phyloP scores from a whole-genome alignment of 2,329 filamentous ascomycete species.

The Falciphora oryzae region DNA sequence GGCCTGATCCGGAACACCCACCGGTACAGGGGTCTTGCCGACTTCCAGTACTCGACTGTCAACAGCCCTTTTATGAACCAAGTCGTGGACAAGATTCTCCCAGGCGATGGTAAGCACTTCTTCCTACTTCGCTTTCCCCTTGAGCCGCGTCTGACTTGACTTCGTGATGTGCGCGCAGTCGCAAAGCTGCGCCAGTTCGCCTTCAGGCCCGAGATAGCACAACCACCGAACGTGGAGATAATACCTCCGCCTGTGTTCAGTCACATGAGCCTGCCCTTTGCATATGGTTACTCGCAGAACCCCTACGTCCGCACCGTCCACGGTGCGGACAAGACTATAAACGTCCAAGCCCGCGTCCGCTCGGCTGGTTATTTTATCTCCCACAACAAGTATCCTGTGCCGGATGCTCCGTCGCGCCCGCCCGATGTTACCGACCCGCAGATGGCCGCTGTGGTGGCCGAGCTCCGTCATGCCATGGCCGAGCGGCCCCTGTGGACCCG shows the following conservation, averaged over 20 bases:
- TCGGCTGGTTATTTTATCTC: slow-evolving; percentile 53
- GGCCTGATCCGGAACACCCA: slow-evolving; percentile 75
- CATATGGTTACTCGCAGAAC: slow-evolving; percentile 81
- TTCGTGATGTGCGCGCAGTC: slow-evolving; percentile 27
- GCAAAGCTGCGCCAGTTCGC: slow-evolving; percentile 55
- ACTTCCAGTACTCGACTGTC: slow-evolving; percentile 76
- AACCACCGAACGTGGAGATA: slow-evolving; percentile 58
- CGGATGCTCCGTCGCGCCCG: slow-evolving; percentile 53
- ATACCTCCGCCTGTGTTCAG: slow-evolving; percentile 77
- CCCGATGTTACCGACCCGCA: slow-evolving; percentile 54
- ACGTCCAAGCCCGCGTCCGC: slow-evolving; percentile 50
- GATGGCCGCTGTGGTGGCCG: slow-evolving; percentile 58
- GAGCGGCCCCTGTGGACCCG: slow-evolving; percentile 82
- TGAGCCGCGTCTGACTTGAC: not conserved
- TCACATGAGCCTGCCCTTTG: slow-evolving; percentile 67
- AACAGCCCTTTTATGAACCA: slow-evolving; percentile 64
- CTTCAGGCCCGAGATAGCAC: slow-evolving; percentile 57
- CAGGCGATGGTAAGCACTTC: slow-evolving; percentile 55
- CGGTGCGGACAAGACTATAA: slow-evolving; percentile 48
- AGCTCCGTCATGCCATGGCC: slow-evolving; percentile 60
- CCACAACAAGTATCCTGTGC: slow-evolving; percentile 56
- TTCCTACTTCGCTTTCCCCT: slow-evolving; percentile 15
- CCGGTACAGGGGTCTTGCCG: slow-evolving; percentile 78
- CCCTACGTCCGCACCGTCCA: slow-evolving; percentile 62
- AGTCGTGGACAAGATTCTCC: slow-evolving; percentile 65